Conservation (phyloP, 345 rosid species). For the Fremontodendron californicum region DNA sequence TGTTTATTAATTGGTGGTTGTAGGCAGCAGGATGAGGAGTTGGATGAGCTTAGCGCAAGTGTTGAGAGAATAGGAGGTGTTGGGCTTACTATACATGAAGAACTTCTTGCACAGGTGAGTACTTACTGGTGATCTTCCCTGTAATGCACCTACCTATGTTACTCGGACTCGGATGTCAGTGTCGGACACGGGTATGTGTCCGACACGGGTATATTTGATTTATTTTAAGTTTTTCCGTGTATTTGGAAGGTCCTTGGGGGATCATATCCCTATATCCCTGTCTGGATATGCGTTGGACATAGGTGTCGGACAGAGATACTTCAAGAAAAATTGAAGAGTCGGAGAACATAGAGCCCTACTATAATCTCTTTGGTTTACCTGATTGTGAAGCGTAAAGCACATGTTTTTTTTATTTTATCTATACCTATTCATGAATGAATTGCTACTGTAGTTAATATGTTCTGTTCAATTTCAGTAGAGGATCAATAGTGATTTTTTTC, state of each 20-base stretch:
- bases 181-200: too few species aligned
- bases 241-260: too few species aligned
- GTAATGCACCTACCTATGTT: neutral
- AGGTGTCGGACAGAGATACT: too few species aligned
- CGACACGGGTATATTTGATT: too few species aligned
- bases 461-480: neutral
- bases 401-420: neutral
- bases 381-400: neutral
- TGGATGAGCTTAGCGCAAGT: slow-evolving; percentile 90
- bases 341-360: too few species aligned
- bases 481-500: neutral
- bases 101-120: slow-evolving; percentile 76
- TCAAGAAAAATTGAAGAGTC: too few species aligned
- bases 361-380: neutral
- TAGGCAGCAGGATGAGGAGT: slow-evolving; percentile 95
- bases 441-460: neutral
- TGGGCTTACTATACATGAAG: slow-evolving; percentile 94
- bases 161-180: too few species aligned
- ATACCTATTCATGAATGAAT: neutral
- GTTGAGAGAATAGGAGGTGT: slow-evolving; percentile 91
- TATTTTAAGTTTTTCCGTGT: too few species aligned
- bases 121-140: neutral
- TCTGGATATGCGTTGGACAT: too few species aligned
- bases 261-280: too few species aligned
- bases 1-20: slow-evolving; percentile 1